Evolutionary conservation across 495 filamentous ascomycete species (phyloP).

Genomic region (Penicillium egyptiacum): DNA sequence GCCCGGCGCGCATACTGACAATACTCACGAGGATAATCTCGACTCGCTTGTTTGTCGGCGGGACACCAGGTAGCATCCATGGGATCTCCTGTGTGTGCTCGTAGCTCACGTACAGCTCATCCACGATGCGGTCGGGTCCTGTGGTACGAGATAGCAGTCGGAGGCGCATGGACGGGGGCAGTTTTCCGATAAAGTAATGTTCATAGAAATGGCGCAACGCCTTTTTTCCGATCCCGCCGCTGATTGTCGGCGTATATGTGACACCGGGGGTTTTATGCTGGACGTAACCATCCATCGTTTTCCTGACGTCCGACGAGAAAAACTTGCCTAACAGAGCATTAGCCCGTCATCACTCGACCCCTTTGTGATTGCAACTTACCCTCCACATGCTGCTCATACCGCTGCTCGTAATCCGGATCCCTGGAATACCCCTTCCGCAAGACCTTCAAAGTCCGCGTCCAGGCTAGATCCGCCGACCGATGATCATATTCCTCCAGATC

Average conservation of each 20-base stretch:
- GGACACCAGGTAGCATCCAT: conserved; percentile 80
- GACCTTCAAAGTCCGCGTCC: conserved; percentile 52
- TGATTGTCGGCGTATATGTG: conserved; percentile 58
- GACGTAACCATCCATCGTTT: conserved; percentile 56
- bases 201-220: conserved; percentile 72
- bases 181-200: conserved; percentile 68
- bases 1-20: conserved; percentile 70
- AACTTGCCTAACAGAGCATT: conserved; percentile 40
- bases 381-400: conserved; percentile 60
- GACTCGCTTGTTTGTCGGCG: conserved; percentile 65
- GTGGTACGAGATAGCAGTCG: conserved; percentile 71
- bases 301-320: conserved; percentile 43
- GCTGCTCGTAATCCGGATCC: conserved; percentile 58
- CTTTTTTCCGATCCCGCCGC: conserved; percentile 70
- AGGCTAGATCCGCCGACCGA: conserved; percentile 54
- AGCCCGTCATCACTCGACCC: background rate
- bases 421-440: conserved; percentile 57
- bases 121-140: conserved; percentile 60
- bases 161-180: conserved; percentile 65
- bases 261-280: conserved; percentile 51
- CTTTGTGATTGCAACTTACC: conserved; percentile 32
- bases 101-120: conserved; percentile 60
- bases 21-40: conserved; percentile 73
- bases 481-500: conserved; percentile 52
- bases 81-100: conserved; percentile 70